These are phyloP conservation scores for Phytopythium kandeliae DNA, from an alignment of 352 stramenopile species.

Conservation along the genomic window DNA sequence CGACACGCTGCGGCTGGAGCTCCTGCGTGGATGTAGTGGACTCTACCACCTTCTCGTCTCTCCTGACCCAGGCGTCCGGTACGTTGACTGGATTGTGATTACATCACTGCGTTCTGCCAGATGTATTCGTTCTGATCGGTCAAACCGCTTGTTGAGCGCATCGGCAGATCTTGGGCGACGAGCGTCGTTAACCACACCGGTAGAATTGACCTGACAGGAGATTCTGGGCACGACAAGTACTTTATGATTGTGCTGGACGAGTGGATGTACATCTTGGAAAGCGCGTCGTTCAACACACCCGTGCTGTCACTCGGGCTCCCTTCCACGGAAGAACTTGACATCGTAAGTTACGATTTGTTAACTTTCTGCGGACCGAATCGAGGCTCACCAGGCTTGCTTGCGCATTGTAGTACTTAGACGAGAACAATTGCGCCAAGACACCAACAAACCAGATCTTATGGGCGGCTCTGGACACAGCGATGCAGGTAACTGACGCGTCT, in stretches of 20 bases:
- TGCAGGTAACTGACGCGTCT: conserved; percentile 53
- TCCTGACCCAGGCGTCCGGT: conserved; percentile 75
- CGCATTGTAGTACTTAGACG: conserved; percentile 57
- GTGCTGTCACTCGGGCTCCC: conserved; percentile 64
- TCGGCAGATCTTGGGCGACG: conserved; percentile 58
- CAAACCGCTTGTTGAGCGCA: not conserved
- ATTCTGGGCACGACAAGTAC: conserved; percentile 33
- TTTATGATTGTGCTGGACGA: conserved; percentile 78
- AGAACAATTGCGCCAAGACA: conserved; percentile 71
- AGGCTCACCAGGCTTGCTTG: not conserved
- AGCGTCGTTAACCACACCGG: conserved; percentile 47
- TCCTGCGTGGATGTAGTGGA: conserved; percentile 52
- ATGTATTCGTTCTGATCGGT: not conserved
- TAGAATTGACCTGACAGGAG: conserved; percentile 47
- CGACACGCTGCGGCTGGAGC: conserved; percentile 32
- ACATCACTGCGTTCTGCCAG: not conserved
- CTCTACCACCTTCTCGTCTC: conserved; percentile 75
- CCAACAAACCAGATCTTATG: conserved; percentile 73
- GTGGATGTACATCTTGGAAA: conserved; percentile 87
- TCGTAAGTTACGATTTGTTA: conserved; percentile 27
- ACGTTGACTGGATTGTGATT: not conserved
- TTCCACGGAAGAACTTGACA: conserved; percentile 58
- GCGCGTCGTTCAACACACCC: conserved; percentile 61
- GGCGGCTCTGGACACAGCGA: conserved; percentile 75
- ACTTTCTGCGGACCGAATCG: not conserved